Conservation (phyloP, 352 stramenopile genomes). For the Phytopythium ostracodes region DNA sequence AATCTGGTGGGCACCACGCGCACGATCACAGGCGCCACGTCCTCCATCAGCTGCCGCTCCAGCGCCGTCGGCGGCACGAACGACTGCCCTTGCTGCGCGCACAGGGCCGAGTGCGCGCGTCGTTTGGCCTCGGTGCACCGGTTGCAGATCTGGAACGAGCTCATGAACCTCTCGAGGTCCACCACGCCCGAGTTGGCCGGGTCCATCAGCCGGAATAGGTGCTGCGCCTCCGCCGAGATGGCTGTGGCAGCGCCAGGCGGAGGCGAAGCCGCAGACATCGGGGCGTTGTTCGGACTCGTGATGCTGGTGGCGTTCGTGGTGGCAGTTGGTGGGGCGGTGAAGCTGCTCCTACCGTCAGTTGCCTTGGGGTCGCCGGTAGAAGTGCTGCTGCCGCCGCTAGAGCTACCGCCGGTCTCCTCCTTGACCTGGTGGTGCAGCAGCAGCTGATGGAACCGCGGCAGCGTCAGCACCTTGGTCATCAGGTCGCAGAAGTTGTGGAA, state of each 20-base stretch:
- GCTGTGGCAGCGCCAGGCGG: conserved; percentile 9
- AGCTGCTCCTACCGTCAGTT: background rate
- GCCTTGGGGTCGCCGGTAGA: background rate
- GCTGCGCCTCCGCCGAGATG: conserved; percentile 37
- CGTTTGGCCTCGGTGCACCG: conserved; percentile 78
- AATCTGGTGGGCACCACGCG: conserved; percentile 62
- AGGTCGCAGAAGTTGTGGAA: conserved; percentile 81
- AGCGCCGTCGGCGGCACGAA: conserved; percentile 41
- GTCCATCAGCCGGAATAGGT: conserved; percentile 56
- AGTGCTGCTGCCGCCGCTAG: background rate
- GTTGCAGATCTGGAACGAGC: conserved; percentile 86
- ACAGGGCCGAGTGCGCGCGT: conserved; percentile 49
- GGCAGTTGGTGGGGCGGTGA: background rate
- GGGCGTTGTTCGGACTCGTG: background rate
- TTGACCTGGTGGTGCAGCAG: conserved; percentile 65
- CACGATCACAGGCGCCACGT: conserved; percentile 73
- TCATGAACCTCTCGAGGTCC: conserved; percentile 76
- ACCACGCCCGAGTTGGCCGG: conserved; percentile 34
- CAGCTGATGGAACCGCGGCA: conserved; percentile 59
- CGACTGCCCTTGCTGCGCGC: conserved; percentile 45
- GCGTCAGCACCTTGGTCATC: conserved; percentile 38
- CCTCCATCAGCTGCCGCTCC: conserved; percentile 68
- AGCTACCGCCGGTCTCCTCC: conserved; percentile 16
- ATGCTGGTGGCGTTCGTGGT: conserved; percentile 7
- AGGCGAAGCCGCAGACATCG: conserved; percentile 6